Evolutionary conservation across 768 basidiomycete genomes (phyloP).

Genomic region (Calocybe indica): DNA sequence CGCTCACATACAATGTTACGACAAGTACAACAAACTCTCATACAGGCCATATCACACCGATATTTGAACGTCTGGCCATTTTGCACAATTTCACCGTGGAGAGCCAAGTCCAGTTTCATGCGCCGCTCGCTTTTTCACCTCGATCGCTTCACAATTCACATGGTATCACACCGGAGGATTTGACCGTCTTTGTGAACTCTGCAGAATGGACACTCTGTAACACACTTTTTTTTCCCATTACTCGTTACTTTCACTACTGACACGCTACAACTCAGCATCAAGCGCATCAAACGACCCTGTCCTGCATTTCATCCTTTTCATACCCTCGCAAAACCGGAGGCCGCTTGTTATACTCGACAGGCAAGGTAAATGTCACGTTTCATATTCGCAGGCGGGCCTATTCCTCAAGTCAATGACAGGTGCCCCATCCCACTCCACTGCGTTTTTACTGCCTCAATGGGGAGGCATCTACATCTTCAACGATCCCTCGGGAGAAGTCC

Average conservation of each 20-base stretch:
- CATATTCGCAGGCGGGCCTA: background rate
- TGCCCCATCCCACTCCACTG: conserved; percentile 39
- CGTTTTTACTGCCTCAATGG: conserved; percentile 93
- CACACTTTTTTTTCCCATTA: conserved; percentile 7
- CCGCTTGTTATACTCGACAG: conserved; percentile 65
- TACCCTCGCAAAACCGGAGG: conserved; percentile 64
- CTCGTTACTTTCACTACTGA: background rate
- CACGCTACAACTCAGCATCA: conserved; percentile 52
- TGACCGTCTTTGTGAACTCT: conserved; percentile 92
- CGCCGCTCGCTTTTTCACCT: conserved; percentile 81
- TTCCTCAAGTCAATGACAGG: conserved; percentile 30
- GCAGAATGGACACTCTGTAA: conserved; percentile 93
- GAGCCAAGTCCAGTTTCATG: conserved; percentile 90
- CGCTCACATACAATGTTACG: background rate
- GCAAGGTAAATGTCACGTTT: conserved; percentile 30
- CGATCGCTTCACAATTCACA: conserved; percentile 33
- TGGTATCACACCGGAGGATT: conserved; percentile 70
- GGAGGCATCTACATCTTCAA: conserved; percentile 84
- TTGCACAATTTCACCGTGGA: conserved; percentile 92
- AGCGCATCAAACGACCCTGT: conserved; percentile 92
- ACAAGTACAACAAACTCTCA: background rate
- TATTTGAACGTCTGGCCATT: conserved; percentile 48
- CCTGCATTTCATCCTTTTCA: conserved; percentile 85
- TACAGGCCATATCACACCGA: conserved; percentile 66
- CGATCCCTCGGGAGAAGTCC: conserved; percentile 26